phyloP scores from a whole-genome alignment of 2,329 filamentous ascomycete genomes.

The Paraconiothyrium sp. region DNA sequence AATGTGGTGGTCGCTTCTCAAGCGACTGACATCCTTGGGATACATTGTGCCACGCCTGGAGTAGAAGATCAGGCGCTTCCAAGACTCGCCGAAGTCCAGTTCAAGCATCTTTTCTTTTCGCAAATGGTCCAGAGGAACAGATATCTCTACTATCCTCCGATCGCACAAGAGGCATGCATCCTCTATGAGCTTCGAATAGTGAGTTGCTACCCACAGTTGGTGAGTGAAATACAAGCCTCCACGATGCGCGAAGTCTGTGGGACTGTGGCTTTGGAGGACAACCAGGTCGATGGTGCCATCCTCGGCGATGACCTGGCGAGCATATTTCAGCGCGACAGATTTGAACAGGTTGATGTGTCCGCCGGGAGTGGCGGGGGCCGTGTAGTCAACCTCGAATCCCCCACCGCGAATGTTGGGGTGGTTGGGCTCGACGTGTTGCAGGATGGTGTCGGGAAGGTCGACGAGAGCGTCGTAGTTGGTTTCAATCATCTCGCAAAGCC shows the following conservation, averaged over 20 bases:
- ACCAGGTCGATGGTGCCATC: background rate
- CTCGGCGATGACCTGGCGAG: background rate
- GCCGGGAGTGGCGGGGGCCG: background rate
- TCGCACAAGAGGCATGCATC: background rate
- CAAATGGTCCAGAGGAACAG: background rate
- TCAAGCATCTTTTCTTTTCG: background rate
- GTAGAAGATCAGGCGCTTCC: background rate
- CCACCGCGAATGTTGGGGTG: background rate
- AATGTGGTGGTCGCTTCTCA: background rate
- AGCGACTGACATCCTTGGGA: background rate
- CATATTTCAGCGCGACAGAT: background rate
- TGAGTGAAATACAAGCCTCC: background rate
- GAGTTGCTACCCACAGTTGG: background rate
- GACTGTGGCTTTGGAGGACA: background rate
- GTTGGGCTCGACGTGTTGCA: background rate
- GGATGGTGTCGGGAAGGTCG: background rate
- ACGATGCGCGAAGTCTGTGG: background rate
- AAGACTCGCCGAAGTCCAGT: background rate
- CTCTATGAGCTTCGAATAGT: background rate
- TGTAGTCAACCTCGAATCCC: background rate
- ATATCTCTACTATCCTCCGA: background rate
- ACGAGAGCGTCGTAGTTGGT: background rate
- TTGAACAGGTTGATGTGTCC: background rate
- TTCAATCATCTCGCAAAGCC: slow-evolving; percentile 2
- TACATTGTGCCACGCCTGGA: background rate